Percentiles rank a stretch among this genome's conserved stretches.
Evolutionary conservation across 768 basidiomycete species (phyloP).

Genomic region (Rhodotorula kratochvilovae): DNA sequence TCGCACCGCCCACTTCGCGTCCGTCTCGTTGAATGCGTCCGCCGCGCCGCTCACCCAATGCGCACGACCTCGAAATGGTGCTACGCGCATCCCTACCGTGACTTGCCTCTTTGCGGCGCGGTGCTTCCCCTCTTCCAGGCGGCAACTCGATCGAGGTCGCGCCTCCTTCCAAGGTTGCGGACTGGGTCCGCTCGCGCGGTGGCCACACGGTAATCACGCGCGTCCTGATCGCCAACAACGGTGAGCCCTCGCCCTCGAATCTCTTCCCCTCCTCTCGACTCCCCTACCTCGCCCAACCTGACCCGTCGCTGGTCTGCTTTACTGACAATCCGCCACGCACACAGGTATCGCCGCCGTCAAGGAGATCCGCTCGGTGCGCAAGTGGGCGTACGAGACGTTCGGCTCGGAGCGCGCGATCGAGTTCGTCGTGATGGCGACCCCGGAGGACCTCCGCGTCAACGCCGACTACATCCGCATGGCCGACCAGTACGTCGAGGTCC

Average conservation of each 20-base stretch:
- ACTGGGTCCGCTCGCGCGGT: constrained; percentile 84
- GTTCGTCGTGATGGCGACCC: constrained; percentile 99
- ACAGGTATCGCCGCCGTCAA: constrained; percentile 96
- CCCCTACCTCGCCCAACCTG: constrained; percentile 43
- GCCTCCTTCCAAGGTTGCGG: constrained; percentile 67
- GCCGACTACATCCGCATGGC: constrained; percentile 99
- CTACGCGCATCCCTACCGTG: neutral
- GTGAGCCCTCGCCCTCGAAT: constrained; percentile 52
- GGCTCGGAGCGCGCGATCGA: constrained; percentile 92
- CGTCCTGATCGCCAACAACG: constrained; percentile 98
- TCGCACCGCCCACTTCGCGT: too few relatives aligned
- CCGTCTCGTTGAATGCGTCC: too few relatives aligned
- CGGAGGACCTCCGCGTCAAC: constrained; percentile 73
- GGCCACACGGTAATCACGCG: constrained; percentile 99
- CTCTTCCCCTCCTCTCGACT: neutral
- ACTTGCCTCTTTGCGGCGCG: neutral
- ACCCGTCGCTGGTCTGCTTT: neutral
- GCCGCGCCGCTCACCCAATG: too few relatives aligned
- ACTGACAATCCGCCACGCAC: too few relatives aligned
- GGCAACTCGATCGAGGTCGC: constrained; percentile 88
- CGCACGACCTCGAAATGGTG: too few relatives aligned
- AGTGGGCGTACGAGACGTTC: constrained; percentile 99
- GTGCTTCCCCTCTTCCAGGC: constrained; percentile 55
- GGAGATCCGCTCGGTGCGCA: constrained; percentile 95
- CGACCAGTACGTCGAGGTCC: constrained; percentile 96